These are phyloP conservation scores for Crucibulum laeve DNA, from an alignment of 768 basidiomycete species.

Conservation along the genomic window DNA sequence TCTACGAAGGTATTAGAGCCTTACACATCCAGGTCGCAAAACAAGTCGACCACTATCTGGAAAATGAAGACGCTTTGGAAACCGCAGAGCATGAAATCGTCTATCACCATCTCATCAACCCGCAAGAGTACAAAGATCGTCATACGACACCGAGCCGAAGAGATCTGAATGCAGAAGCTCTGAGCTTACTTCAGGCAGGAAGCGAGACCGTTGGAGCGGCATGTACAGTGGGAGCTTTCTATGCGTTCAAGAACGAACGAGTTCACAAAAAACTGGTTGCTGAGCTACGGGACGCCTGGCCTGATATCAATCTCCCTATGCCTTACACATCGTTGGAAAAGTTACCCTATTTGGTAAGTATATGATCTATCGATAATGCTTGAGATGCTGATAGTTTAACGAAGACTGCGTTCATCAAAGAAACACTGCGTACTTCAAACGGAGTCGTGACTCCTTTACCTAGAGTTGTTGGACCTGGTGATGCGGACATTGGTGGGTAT, in stretches of 20 bases:
- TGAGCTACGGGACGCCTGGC: slow-evolving; percentile 32
- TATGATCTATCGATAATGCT: no score
- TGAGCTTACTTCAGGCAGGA: slow-evolving; percentile 32
- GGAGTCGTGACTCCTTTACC: no score
- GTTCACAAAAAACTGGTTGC: slow-evolving; percentile 20
- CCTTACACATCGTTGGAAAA: slow-evolving; percentile 27
- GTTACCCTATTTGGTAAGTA: slow-evolving; percentile 39
- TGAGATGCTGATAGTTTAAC: no score
- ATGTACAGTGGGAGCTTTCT: slow-evolving; percentile 31
- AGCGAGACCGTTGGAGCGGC: slow-evolving; percentile 34
- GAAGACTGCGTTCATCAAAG: no score
- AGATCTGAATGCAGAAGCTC: slow-evolving; percentile 25
- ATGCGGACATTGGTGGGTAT: slow-evolving; percentile 1
- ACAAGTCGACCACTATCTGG: slow-evolving; percentile 12
- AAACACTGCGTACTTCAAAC: no score
- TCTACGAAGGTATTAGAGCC: slow-evolving; percentile 8
- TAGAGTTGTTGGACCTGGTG: no score
- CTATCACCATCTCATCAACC: slow-evolving; percentile 12
- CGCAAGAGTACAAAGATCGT: not conserved
- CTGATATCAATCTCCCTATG: slow-evolving; percentile 20
- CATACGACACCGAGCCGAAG: slow-evolving; percentile 1
- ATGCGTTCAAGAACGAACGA: slow-evolving; percentile 25
- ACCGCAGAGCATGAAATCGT: slow-evolving; percentile 13
- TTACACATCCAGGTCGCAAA: slow-evolving; percentile 7
- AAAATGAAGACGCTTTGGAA: slow-evolving; percentile 7